Evolutionary conservation across 2,329 filamentous ascomycete genomes (phyloP).

Genomic region (Lecanicillium sp.): DNA sequence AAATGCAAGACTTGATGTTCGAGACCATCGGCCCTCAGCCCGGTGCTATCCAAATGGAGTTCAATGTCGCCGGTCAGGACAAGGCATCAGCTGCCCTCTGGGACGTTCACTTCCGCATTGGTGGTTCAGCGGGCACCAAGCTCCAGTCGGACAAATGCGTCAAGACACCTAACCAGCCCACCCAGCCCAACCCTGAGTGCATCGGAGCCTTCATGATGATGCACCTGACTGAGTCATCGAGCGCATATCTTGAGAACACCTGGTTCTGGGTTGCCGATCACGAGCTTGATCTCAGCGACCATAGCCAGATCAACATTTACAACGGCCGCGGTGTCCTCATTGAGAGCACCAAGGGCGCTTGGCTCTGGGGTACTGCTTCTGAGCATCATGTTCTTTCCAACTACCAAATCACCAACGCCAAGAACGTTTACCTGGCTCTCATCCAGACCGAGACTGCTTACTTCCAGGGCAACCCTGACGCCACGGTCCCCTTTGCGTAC

Average conservation of each 20-base stretch:
- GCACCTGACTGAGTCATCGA: slow-evolving; percentile 54
- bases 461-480: slow-evolving; percentile 76
- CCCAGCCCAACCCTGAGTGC: slow-evolving; percentile 58
- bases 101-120: slow-evolving; percentile 94
- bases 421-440: slow-evolving; percentile 72
- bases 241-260: slow-evolving; percentile 77
- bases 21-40: slow-evolving; percentile 76
- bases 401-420: slow-evolving; percentile 73
- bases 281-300: slow-evolving; percentile 68
- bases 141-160: slow-evolving; percentile 73
- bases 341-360: slow-evolving; percentile 66
- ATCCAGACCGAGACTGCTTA: slow-evolving; percentile 90
- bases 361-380: slow-evolving; percentile 72
- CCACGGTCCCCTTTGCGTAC: slow-evolving; percentile 55
- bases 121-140: slow-evolving; percentile 75
- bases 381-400: slow-evolving; percentile 67
- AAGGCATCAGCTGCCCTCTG: slow-evolving; percentile 74
- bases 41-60: slow-evolving; percentile 85
- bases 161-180: slow-evolving; percentile 62
- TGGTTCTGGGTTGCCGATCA: slow-evolving; percentile 92
- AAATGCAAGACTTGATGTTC: slow-evolving; percentile 83
- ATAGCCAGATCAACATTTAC: slow-evolving; percentile 79
- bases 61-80: slow-evolving; percentile 66
- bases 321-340: slow-evolving; percentile 79
- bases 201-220: slow-evolving; percentile 66